phyloP scores from a whole-genome alignment of 768 basidiomycete species.

The Trametes cingulata region DNA sequence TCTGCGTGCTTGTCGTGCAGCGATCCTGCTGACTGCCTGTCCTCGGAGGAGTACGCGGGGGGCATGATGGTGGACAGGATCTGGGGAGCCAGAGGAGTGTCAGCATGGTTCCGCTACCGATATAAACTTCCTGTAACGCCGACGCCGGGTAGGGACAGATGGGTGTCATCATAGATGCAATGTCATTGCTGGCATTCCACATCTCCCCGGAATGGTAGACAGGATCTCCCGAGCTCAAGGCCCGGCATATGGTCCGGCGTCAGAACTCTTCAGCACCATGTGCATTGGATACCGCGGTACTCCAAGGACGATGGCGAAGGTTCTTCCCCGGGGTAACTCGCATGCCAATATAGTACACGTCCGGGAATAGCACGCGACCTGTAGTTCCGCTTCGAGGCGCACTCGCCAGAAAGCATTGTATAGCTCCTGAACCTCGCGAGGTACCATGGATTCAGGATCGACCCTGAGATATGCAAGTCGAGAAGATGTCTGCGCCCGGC shows the following conservation, averaged over 20 bases:
- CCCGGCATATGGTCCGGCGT: neutral
- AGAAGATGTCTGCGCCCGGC: neutral
- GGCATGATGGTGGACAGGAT: constrained; percentile 16
- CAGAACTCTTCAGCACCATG: neutral
- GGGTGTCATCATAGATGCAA: neutral
- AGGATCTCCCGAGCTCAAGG: neutral
- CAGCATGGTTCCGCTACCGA: neutral
- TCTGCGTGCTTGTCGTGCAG: constrained; percentile 21
- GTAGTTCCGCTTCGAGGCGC: neutral
- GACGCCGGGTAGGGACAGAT: neutral
- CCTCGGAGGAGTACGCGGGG: constrained; percentile 9
- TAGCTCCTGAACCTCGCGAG: too few species aligned
- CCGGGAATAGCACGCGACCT: neutral
- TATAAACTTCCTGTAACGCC: neutral
- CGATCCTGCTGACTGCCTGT: constrained; percentile 13
- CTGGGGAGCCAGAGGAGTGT: neutral
- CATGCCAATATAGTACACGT: neutral
- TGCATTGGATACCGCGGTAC: neutral
- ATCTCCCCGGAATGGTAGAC: neutral
- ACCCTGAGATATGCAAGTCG: too few species aligned
- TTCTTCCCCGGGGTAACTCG: neutral
- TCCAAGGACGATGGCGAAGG: neutral
- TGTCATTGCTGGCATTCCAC: neutral
- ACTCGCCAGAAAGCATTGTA: too few species aligned
- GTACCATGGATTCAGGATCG: too few species aligned